Base-by-base conservation (phyloP, 345 rosid species). In the Excoecaria agallocha region DNA sequence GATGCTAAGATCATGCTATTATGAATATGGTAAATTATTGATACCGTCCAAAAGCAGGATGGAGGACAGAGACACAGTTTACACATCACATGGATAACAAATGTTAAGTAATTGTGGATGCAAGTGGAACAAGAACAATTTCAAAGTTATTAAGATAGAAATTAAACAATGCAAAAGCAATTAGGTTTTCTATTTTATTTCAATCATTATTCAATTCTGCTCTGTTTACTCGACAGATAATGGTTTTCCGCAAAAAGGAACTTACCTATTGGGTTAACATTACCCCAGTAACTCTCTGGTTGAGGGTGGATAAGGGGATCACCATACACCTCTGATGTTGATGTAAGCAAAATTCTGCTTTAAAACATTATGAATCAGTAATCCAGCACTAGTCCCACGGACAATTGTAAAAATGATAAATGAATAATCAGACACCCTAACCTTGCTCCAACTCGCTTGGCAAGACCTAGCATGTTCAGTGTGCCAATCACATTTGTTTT, bases 401-500 rank as follows among this genome's bases (percentile, higher is more conserved):
- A 56, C 12, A 5, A 30, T 5, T 37, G 45, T 24, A 58, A 4
- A 59, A 64, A 74, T 52, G 41, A 38, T 39, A 65, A 61, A 48
- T 56, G 71, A 22, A 43, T 61, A 63, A 66, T 4, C 8, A 35
- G 25, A 68, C 16, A 59, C 45, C 15, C 83, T 68, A 57, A 93
- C 99, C 98, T 90, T 63, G 98, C 98, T 66, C 98, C 99, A 51
- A 93, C 98, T 78, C 98, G 91, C 86, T 95, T 93, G 63, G 99
- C 98, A 66, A 95, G 98, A 73, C 99, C 98, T 46, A 95, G 87
- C 98, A 95, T 93, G 86, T 93, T 95, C 74, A 93, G 87, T 74
- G 99, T 95, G 66, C 99, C 98, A 39, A 95, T 93, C 71, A 95
- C 98, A 87, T 93, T 95, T 76, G 99, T 95, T 88, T 93, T 95